Evolutionary conservation across 1,139 yeast genomes (phyloP), one percentile per base, ranked within the genome.

Genomic region (Debaryomyces subglobosus): DNA sequence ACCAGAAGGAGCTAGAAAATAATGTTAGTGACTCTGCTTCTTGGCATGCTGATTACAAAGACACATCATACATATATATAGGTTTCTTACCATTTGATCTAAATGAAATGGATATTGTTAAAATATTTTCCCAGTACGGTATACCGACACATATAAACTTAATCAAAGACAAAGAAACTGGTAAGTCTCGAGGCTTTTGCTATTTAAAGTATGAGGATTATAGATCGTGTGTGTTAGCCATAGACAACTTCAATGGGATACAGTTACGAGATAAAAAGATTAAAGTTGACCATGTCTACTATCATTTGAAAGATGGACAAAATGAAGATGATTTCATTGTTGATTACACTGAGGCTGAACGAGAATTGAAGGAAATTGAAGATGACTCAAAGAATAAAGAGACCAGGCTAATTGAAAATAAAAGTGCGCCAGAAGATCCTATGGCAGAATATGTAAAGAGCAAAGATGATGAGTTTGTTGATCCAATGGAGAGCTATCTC

Each of bases 71-170:
- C 51, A 62, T 74, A 43, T 79, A 68, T 59, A 82, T 92, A 27
- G 96, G 96, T 0, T 84, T 87, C n/a, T 65, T 94, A 18, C 86
- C 91, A 10, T 68, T 60, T 16, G 80, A 79, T 41, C 63, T 91
- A 37, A 81, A 82, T 8, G 96, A 89, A 59, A 84, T 84, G 38
- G 98, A 94, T 60, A 66, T 94, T 1, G 61, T 91, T 9, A 78
- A 84, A 0, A 81, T 92, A 35, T 94, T 94, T 62, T 87, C 97
- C 4, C 98, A 94, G 63, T 94, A 79, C 64, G 99, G 99, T 1
- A 78, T 85, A 24, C 97, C 97, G 0, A 86, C 89, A 0, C 91
- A 88, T 61, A 64, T 92, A 36, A 83, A 86, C 49, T 69, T 94
- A 49, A 77, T 82, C n/a, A 77, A 91, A 49, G 94, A 89, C 60